These are phyloP conservation scores for Drechslerella coelobrocha DNA, from an alignment of 2,329 filamentous ascomycete species.

Conservation along the genomic window DNA sequence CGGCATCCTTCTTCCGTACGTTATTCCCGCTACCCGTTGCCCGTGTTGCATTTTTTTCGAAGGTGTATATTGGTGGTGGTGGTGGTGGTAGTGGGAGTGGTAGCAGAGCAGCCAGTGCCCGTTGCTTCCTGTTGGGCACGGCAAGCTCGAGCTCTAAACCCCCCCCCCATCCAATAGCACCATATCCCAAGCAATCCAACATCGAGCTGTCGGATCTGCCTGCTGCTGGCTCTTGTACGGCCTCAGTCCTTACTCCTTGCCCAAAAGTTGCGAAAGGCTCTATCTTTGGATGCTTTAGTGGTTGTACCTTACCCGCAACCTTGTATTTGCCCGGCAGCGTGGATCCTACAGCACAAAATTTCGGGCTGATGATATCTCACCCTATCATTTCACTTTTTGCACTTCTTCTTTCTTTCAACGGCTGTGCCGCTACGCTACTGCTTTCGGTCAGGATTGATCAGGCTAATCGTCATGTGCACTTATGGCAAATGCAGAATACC, in stretches of 20 bases:
- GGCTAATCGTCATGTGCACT: slow-evolving; percentile 29
- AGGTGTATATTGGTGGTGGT: too few species aligned
- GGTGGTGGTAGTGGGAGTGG: not conserved
- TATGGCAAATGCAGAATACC: slow-evolving; percentile 10
- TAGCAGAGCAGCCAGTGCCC: slow-evolving; percentile 2
- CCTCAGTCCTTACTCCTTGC: not conserved
- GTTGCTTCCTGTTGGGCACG: slow-evolving; percentile 31
- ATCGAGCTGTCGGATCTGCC: not conserved
- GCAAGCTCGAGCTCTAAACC: not conserved
- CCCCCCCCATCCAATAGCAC: slow-evolving; percentile 7
- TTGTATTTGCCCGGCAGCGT: too few species aligned
- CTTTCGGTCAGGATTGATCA: slow-evolving; percentile 1
- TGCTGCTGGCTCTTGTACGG: slow-evolving; percentile 3
- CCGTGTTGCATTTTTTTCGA: slow-evolving; percentile 47
- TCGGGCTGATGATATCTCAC: not conserved
- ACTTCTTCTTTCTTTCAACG: not conserved
- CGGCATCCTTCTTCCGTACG: slow-evolving; percentile 37
- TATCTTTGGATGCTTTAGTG: not conserved
- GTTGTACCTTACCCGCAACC: not conserved
- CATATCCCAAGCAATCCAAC: slow-evolving; percentile 10
- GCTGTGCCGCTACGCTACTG: not conserved
- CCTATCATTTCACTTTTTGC: slow-evolving; percentile 36
- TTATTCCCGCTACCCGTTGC: slow-evolving; percentile 27
- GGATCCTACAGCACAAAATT: too few species aligned
- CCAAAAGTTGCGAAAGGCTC: slow-evolving; percentile 29